These are phyloP conservation scores for Lentinula guzmanii DNA, from an alignment of 768 basidiomycete genomes.

Conservation along the genomic window DNA sequence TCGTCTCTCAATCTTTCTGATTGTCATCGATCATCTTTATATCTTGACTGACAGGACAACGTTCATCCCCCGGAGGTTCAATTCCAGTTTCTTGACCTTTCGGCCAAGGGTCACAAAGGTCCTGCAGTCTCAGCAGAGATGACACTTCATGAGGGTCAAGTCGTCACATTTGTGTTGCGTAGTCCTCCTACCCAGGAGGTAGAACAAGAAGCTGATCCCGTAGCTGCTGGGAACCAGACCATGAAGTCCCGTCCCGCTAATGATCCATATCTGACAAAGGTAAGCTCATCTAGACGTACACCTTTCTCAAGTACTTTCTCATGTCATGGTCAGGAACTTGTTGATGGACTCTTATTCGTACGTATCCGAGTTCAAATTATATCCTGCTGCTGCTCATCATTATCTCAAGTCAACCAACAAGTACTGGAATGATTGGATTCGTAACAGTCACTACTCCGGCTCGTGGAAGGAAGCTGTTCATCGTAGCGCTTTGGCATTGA, in stretches of 20 bases:
- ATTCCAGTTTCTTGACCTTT: conserved; percentile 59
- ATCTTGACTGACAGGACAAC: conserved; percentile 24
- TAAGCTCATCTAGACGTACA: conserved; percentile 14
- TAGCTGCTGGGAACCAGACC: conserved; percentile 19
- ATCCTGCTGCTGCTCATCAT: conserved; percentile 2
- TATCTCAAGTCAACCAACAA: conserved; percentile 53
- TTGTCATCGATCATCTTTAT: not conserved
- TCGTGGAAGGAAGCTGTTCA: conserved; percentile 96
- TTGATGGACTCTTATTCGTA: conserved; percentile 54
- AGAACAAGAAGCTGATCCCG: not conserved
- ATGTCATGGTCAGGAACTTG: conserved; percentile 35
- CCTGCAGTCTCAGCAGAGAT: conserved; percentile 54
- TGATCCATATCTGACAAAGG: conserved; percentile 72
- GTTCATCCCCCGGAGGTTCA: conserved; percentile 46
- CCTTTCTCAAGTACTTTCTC: not conserved
- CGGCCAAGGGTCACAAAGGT: conserved; percentile 71
- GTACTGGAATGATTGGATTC: conserved; percentile 90
- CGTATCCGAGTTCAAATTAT: conserved; percentile 11
- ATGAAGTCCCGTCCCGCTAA: conserved; percentile 41
- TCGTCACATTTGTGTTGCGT: conserved; percentile 83
- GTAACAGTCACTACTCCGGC: conserved; percentile 74
- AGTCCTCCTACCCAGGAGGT: conserved; percentile 40
- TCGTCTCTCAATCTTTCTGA: not conserved
- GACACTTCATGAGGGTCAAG: conserved; percentile 75
- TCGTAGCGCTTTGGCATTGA: conserved; percentile 88